Conservation (phyloP, 306 rosid species). For the Trifolium repens region DNA sequence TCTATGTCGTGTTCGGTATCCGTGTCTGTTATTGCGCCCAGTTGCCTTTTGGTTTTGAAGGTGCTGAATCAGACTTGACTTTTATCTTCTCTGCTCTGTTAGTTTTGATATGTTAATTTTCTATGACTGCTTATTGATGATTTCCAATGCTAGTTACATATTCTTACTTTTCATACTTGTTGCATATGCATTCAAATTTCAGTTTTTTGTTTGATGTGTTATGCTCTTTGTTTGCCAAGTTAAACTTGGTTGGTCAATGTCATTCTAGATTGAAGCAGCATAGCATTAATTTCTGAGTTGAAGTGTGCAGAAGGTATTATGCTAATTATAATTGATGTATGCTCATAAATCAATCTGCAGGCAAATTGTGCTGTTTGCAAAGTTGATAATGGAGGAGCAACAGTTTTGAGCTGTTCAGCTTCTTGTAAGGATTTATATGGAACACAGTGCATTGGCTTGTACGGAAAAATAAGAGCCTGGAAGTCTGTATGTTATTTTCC, state of each 20-base stretch:
- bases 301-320: constrained; percentile 23
- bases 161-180: neutral
- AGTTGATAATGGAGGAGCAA: constrained; percentile 84
- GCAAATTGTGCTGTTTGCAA: constrained; percentile 93
- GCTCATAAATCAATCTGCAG: constrained; percentile 47
- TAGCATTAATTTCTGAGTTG: constrained; percentile 20
- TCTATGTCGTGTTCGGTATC: too few relatives aligned
- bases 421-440: constrained; percentile 94
- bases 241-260: constrained; percentile 20
- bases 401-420: constrained; percentile 84
- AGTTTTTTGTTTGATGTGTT: constrained; percentile 1
- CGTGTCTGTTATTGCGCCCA: neutral
- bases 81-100: constrained; percentile 6
- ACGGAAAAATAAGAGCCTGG: constrained; percentile 93
- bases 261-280: constrained; percentile 27
- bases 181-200: constrained; percentile 23
- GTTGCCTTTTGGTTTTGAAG: constrained; percentile 28
- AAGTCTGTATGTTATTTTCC: constrained; percentile 77
- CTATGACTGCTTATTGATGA: neutral
- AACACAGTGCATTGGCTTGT: constrained; percentile 84
- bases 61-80: neutral
- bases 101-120: constrained; percentile 19
- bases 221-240: constrained; percentile 10
- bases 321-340: constrained; percentile 24
- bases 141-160: neutral